phyloP scores from a whole-genome alignment of 2,329 filamentous ascomycete genomes.

The Karstenula rhodostoma region DNA sequence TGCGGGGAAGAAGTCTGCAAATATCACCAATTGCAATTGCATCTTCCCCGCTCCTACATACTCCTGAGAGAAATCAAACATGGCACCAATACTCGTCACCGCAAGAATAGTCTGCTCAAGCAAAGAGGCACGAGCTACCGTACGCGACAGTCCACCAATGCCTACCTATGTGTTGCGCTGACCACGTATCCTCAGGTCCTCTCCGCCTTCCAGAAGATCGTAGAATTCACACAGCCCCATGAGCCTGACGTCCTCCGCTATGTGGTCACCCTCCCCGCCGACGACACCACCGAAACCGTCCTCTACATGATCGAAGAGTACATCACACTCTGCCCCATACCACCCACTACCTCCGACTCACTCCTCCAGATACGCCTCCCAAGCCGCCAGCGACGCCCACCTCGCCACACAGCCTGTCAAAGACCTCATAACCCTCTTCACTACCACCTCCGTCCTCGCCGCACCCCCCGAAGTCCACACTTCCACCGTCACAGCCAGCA shows the following conservation, averaged over 20 bases:
- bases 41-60: not conserved
- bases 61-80: constrained; percentile 2
- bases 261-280: constrained; percentile 29
- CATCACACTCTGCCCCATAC: not conserved
- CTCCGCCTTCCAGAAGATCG: constrained; percentile 34
- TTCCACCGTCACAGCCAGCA: constrained; percentile 17
- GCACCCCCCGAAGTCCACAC: constrained; percentile 32
- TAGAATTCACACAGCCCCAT: constrained; percentile 28
- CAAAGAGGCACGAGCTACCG: constrained; percentile 21
- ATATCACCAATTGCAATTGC: not conserved
- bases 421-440: constrained; percentile 33
- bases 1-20: not conserved
- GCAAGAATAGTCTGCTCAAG: constrained; percentile 31
- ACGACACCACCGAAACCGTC: constrained; percentile 26
- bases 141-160: constrained; percentile 2
- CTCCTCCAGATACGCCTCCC: constrained; percentile 28
- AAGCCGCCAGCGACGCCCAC: constrained; percentile 31
- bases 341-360: not conserved
- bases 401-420: constrained; percentile 31
- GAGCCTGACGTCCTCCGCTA: constrained; percentile 36
- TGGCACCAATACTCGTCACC: constrained; percentile 32
- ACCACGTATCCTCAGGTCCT: constrained; percentile 17
- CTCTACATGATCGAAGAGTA: constrained; percentile 41
- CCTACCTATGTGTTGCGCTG: not conserved
- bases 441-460: constrained; percentile 28